Evolutionary conservation across 208 protist species (phyloP).

Genomic region (Kentomonas sorsogonicus): DNA sequence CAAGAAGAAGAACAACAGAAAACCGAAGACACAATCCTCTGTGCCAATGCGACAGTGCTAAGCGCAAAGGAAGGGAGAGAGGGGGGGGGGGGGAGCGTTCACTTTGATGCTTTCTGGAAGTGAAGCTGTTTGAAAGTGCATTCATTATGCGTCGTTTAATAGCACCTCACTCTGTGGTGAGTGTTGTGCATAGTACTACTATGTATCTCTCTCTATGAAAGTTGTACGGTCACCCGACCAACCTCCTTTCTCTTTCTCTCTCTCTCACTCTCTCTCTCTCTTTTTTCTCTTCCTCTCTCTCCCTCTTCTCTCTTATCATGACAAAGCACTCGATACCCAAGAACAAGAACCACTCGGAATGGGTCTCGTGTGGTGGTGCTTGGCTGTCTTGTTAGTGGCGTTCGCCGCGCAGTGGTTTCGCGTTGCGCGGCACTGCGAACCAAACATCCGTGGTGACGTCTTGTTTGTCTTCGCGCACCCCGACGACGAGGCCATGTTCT

Average conservation of each 20-base stretch:
- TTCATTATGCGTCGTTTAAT: too few relatives aligned
- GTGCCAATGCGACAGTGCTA: too few relatives aligned
- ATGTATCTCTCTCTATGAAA: background rate
- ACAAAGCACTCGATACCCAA: background rate
- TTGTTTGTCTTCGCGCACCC: conserved; percentile 89
- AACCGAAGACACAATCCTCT: background rate
- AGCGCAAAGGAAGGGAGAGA: too few relatives aligned
- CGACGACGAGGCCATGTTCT: conserved; percentile 93
- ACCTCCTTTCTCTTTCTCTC: background rate
- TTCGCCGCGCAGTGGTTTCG: conserved; percentile 48
- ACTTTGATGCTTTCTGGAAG: too few relatives aligned
- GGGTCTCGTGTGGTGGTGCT: background rate
- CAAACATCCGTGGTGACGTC: conserved; percentile 65
- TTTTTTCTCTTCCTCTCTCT: conserved; percentile 1
- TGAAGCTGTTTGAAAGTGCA: too few relatives aligned
- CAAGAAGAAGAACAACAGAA: background rate
- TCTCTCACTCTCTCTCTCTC: conserved; percentile 1
- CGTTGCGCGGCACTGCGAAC: conserved; percentile 13
- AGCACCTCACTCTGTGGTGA: too few relatives aligned
- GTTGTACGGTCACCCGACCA: background rate
- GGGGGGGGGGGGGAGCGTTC: too few relatives aligned
- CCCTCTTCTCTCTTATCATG: background rate
- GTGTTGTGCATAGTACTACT: background rate
- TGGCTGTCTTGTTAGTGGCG: conserved; percentile 11
- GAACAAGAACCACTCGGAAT: background rate